Evolutionary conservation across 257 asterid species (phyloP), one percentile per base, ranked within the genome.

Genomic region (Forsythia suspensa): DNA sequence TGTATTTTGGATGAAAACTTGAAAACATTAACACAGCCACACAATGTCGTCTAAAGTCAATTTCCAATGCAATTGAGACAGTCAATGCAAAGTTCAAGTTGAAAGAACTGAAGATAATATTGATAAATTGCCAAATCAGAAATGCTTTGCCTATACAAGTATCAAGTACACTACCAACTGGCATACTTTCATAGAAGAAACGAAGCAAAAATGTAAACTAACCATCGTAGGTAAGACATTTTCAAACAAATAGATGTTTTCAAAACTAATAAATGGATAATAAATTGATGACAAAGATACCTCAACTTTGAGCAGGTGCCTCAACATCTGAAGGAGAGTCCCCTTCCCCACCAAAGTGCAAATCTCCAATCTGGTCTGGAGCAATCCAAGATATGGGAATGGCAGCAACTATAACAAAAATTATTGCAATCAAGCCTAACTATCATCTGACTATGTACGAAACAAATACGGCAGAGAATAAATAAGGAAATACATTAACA

Each of bases 271-370:
- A 2, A 18, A 6, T 55, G 65, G 65, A 3, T 15, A 18, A 52
- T 15, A 52, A 52, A 18, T 4, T 11, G 55, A 52, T 52, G 63
- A 52, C 24, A 61, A 37, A 12, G 39, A 24, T 76, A 81, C 88
- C 88, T 85, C 68, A 73, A 71, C 52, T 70, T 73, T 57, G 11
- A 8, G 66, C 36, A 57, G 66, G 36, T 41, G 52, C 69, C 34
- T 44, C 63, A 13, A 20, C 77, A 63, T 74, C 67, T 15, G 21
- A 9, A 42, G 69, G 20, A 21, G 61, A 38, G 11, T 13, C 15
- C 38, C 72, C 74, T 38, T 63, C 70, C 36, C 6, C 39, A 24
- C 16, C 39, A 24, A 4, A 63, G 3, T 63, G 70, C 38, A 29
- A 24, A 29, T 63, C 39, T 63, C 0, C 20, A 11, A 21, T 63